Evolutionary conservation across 257 asterid genomes (phyloP).

Genomic region (Echium plantagineum): DNA sequence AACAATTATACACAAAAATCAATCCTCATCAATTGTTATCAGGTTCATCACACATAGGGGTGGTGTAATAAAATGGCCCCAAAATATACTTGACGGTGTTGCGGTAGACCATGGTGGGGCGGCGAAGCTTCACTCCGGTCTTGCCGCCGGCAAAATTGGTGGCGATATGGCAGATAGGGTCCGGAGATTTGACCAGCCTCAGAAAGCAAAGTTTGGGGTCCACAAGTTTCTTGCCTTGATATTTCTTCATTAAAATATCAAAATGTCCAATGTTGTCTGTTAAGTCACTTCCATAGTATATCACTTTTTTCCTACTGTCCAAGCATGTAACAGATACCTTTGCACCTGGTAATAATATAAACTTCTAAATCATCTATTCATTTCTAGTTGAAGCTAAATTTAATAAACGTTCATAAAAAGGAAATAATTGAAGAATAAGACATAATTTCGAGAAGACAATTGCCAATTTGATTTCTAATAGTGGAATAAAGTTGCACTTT

Average conservation of each 20-base stretch:
- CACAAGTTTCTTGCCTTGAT: conserved; percentile 32
- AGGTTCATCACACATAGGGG: conserved; percentile 92
- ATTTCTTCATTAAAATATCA: conserved; percentile 34
- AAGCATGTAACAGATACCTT: conserved; percentile 62
- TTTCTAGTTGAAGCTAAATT: too few species aligned
- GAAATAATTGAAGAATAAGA: too few species aligned
- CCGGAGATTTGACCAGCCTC: conserved; percentile 75
- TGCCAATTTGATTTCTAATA: too few species aligned
- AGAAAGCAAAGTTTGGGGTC: conserved; percentile 49
- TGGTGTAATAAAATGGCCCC: conserved; percentile 70
- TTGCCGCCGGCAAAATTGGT: conserved; percentile 78
- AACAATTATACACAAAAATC: too few species aligned
- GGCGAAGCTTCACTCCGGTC: conserved; percentile 55
- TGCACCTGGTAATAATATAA: conserved; percentile 32
- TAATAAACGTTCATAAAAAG: too few species aligned
- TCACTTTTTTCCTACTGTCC: conserved; percentile 55
- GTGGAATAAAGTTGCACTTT: too few species aligned
- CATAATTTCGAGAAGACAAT: too few species aligned
- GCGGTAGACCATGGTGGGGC: conserved; percentile 49
- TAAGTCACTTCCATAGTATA: conserved; percentile 59
- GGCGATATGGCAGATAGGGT: conserved; percentile 67
- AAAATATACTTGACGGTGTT: conserved; percentile 42
- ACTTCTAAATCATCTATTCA: too few species aligned
- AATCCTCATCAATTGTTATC: conserved; percentile 24
- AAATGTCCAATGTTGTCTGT: conserved; percentile 56